Base-by-base conservation (phyloP, 2,329 filamentous ascomycete species). In the Chaetomiaceae sp. region DNA sequence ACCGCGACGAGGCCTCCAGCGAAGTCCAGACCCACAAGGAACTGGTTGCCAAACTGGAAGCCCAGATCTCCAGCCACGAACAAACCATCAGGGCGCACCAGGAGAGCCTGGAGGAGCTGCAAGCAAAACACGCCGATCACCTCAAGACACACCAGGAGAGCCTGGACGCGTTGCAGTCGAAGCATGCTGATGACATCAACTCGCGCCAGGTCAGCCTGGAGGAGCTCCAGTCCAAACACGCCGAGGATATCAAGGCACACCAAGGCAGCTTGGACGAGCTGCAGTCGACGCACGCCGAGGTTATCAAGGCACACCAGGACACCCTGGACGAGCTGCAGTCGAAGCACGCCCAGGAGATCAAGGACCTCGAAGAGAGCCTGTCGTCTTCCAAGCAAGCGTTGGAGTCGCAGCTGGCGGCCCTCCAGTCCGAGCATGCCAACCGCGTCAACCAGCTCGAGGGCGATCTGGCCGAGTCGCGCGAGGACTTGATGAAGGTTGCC, bases 401-500 rank as follows among this genome's bases (percentile, higher is more conserved):
- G 52, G 80, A 84, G 53, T 69, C 76, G 55, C 76, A 81, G 59
- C 66, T 84, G 31, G 73, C 76, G 58, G 70, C 78, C 20, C 72
- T 89, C 48, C 76, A 81, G 65, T 70, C 75, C 2, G 78, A 83
- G 62, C 81, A 86, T 55, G 70, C 78, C n/a, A 74, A 78, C 59
- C 74, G 74, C 40, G 68, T 78, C 30, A 73, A 73, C 19, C 70
- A 72, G 43, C 70, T 89, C 34, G 79, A 86, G 63, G 67, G 71
- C 25, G 83, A 88, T 38, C 78, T 87, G 30, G 69, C 75, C 1
- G 78, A 83, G 52, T 82, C 83, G n/a, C 78, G 82, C 27, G 79
- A 86, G 46, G 79, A 86, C 50, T 71, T 89, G 38, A 76, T 77
- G 62, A 82, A 80, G 62, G 73, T 86, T 38, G 81, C 85, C 16